Conservation (phyloP, 2,329 filamentous ascomycete genomes). For the Aureobasidium sp. region DNA sequence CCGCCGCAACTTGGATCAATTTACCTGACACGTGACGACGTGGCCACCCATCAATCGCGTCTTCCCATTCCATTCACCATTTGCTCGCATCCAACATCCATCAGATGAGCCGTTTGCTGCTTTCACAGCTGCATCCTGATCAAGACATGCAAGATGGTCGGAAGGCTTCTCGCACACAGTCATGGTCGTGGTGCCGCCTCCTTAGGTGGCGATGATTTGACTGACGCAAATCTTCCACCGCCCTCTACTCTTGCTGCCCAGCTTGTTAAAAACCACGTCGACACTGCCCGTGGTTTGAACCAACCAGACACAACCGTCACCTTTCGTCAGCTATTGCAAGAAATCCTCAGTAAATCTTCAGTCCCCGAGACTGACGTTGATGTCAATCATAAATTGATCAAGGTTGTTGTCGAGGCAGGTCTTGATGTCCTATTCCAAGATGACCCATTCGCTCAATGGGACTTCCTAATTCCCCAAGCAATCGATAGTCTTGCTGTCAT, state of each 20-base stretch:
- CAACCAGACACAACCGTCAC: conserved; percentile 40
- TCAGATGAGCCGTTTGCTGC: neutral
- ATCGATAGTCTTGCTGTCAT: conserved; percentile 71
- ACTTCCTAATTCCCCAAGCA: conserved; percentile 50
- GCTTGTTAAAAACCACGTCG: conserved; percentile 68
- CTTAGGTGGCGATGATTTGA: conserved; percentile 16
- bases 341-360: conserved; percentile 42
- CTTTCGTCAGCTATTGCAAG: conserved; percentile 65
- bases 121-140: neutral
- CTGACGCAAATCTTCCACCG: conserved; percentile 29
- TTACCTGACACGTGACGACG: neutral
- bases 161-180: conserved; percentile 7
- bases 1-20: neutral
- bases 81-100: neutral
- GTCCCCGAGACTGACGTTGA: conserved; percentile 57
- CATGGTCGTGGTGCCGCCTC: conserved; percentile 19
- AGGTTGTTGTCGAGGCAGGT: conserved; percentile 72
- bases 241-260: conserved; percentile 83
- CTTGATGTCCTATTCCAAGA: conserved; percentile 61
- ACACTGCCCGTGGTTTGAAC: conserved; percentile 27
- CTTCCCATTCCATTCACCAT: neutral
- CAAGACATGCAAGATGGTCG: conserved; percentile 14
- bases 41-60: neutral
- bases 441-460: conserved; percentile 56
- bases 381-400: conserved; percentile 78